Evolutionary conservation across 108 stramenopile genomes (phyloP).

Genomic region (Skeletonema tropicum): DNA sequence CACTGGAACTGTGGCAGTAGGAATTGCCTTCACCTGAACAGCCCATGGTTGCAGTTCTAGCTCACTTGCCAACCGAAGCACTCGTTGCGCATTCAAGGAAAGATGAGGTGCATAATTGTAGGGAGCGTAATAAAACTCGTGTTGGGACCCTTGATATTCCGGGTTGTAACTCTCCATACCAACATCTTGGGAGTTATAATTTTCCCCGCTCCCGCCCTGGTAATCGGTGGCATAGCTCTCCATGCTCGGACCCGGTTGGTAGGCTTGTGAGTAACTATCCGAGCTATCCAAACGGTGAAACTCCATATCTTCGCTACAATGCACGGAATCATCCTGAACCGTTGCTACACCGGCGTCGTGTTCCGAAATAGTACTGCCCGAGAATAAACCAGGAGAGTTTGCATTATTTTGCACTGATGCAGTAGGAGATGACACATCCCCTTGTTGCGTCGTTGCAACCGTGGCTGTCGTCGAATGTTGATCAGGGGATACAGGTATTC

Average conservation of each 20-base stretch:
- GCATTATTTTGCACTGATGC: background rate
- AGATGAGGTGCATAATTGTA: slow-evolving; percentile 52
- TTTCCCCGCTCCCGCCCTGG: slow-evolving; percentile 1
- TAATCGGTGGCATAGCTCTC: slow-evolving; percentile 4
- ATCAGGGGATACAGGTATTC: background rate
- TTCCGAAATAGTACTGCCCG: background rate
- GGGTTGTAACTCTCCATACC: slow-evolving; percentile 31
- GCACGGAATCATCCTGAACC: background rate
- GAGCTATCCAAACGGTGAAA: background rate
- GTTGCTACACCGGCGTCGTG: background rate
- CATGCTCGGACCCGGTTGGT: slow-evolving; percentile 7
- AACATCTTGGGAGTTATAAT: slow-evolving; percentile 8
- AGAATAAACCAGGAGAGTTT: background rate
- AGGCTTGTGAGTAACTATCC: background rate
- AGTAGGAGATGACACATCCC: background rate
- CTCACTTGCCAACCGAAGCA: slow-evolving; percentile 79
- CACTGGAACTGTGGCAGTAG: slow-evolving; percentile 86
- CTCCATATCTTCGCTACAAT: slow-evolving; percentile 1
- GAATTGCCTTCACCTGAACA: slow-evolving; percentile 89
- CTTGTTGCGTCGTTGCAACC: background rate
- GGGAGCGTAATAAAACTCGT: slow-evolving; percentile 43
- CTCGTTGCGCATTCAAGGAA: slow-evolving; percentile 75
- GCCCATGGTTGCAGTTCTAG: slow-evolving; percentile 86
- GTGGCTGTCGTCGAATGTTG: background rate
- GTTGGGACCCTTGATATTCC: slow-evolving; percentile 35